Evolutionary conservation across 1,284 basidiomycete species (phyloP), one percentile per base, ranked within the genome.

Genomic region (Golubevia sp.): DNA sequence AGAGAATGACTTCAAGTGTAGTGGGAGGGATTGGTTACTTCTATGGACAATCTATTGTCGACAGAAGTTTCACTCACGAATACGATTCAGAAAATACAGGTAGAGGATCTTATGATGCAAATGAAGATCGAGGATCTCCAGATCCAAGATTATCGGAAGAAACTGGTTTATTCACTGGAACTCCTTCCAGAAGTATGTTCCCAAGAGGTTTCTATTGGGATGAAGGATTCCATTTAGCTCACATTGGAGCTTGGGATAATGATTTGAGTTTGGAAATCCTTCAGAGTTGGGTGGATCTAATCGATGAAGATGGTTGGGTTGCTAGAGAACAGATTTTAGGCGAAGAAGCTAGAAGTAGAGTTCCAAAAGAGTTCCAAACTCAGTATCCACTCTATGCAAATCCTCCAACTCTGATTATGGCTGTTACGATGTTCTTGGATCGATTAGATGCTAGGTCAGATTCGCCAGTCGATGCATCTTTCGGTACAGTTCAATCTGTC

Each of bases 121-220:
- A 65, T 21, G 69, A 68, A 21, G 67, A 63, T 25, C 38, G 50
- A 67, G 13, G 66, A 68, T 18, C 25, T 4, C 63, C 52, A 0
- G 52, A 67, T 34, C 59, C 66, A 25, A 56, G 53, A 21, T 50
- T 67, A 15, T 73, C 74, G 52, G 60, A 69, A 20, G 63, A 57
- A 44, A 55, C 62, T 4, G 63, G 66, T 53, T 70, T 80, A n/a
- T 67, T 78, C 50, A 77, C 77, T 18, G 79, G 71, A 2, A 80
- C 79, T 21, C 79, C 79, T 2, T 70, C 71, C 59, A 73, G 79
- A 25, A 74, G 68, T 61, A 65, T 76, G 53, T 82, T 82, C 58
- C 79, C 79, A 18, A 76, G 79, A 20, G 79, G 79, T 23, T 82
- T 82, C 34, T 82, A 82, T 64, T 82, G 79, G 79, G 79, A 82